These are phyloP conservation scores for Cryoendolithus antarcticus DNA, from an alignment of 2,329 filamentous ascomycete genomes.

Conservation along the genomic window DNA sequence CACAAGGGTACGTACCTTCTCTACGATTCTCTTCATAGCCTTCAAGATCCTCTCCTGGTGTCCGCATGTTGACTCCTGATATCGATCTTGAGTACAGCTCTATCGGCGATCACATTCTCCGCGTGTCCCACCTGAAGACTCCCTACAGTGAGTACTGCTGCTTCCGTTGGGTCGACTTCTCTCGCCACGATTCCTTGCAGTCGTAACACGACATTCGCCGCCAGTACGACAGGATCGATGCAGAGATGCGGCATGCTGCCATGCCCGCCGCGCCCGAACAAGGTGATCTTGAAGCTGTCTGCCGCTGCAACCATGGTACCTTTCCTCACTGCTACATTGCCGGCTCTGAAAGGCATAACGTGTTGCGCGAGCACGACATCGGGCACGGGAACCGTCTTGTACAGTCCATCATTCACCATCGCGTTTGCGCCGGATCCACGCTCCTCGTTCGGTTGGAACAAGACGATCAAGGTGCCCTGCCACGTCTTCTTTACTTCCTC, in stretches of 20 bases:
- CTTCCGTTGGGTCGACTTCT: conserved; percentile 28
- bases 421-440: conserved; percentile 48
- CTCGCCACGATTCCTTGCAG: conserved; percentile 30
- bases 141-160: conserved; percentile 34
- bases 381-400: conserved; percentile 18
- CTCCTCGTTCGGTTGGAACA: conserved; percentile 60
- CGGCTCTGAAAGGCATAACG: conserved; percentile 19
- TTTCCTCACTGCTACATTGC: conserved; percentile 21
- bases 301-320: conserved; percentile 26
- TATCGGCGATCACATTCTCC: conserved; percentile 35
- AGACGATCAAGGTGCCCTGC: conserved; percentile 49
- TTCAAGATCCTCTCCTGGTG: conserved; percentile 33
- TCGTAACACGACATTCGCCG: conserved; percentile 28
- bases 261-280: conserved; percentile 34
- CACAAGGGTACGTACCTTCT: conserved; percentile 23
- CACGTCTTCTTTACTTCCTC: conserved; percentile 31
- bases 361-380: conserved; percentile 6
- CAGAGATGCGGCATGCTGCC: conserved; percentile 30
- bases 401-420: conserved; percentile 49
- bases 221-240: conserved; percentile 38
- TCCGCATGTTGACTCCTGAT: conserved; percentile 33
- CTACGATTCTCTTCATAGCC: conserved; percentile 38
- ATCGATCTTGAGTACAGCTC: conserved; percentile 37
- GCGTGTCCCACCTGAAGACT: conserved; percentile 31
- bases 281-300: conserved; percentile 26